phyloP scores from a whole-genome alignment of 1,284 basidiomycete genomes.

The Puccinia hordei region DNA sequence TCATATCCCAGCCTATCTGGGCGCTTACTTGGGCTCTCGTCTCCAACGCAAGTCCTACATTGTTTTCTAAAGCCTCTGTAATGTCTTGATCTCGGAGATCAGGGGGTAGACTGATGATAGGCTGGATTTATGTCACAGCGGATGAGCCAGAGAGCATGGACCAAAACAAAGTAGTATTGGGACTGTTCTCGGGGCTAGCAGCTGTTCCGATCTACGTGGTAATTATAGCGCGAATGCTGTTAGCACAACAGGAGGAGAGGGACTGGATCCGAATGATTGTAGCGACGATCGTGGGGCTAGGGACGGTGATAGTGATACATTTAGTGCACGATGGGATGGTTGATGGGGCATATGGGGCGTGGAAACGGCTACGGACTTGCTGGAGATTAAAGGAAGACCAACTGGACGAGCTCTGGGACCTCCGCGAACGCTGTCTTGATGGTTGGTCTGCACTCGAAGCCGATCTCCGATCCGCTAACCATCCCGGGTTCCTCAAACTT shows the following conservation, averaged over 20 bases:
- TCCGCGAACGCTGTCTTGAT: background rate
- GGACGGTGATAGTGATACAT: conserved; percentile 12
- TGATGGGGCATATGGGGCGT: conserved; percentile 14
- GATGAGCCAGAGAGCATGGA: conserved; percentile 38
- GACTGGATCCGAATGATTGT: conserved; percentile 17
- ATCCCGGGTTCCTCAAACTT: background rate
- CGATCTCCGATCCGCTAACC: background rate
- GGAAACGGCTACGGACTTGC: background rate
- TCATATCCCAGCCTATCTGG: conserved; percentile 38
- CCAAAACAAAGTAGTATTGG: conserved; percentile 36
- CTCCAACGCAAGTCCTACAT: conserved; percentile 34
- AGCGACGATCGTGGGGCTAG: background rate
- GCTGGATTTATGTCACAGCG: background rate
- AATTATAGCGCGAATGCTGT: background rate
- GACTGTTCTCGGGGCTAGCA: conserved; percentile 20
- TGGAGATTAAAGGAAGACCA: conserved; percentile 20
- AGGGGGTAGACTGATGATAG: background rate
- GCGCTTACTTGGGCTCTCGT: conserved; percentile 28
- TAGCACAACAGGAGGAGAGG: background rate
- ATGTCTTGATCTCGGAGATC: too few relatives aligned
- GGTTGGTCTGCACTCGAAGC: background rate
- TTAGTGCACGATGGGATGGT: conserved; percentile 35
- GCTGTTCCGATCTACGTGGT: conserved; percentile 26
- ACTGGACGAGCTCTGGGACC: conserved; percentile 17
- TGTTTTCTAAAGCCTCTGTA: background rate